phyloP scores from a whole-genome alignment of 2,329 filamentous ascomycete species.

The Fusarium beomiforme region DNA sequence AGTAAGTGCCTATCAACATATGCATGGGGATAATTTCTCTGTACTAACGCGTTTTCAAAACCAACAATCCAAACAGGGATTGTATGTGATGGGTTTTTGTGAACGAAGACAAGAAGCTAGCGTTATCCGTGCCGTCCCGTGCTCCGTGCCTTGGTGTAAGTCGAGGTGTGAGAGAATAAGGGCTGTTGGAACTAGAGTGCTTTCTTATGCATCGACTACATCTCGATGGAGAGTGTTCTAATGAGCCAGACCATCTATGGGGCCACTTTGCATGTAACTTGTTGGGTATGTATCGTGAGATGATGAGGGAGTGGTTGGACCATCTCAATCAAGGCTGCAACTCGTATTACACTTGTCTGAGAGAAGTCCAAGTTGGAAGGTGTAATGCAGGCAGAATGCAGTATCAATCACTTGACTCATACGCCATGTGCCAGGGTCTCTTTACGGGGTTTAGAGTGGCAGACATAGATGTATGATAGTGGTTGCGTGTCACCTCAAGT shows the following conservation, averaged over 20 bases:
- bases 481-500: slow-evolving; percentile 20
- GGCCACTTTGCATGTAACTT: slow-evolving; percentile 39
- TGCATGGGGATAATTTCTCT: slow-evolving; percentile 19
- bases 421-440: slow-evolving; percentile 42
- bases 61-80: slow-evolving; percentile 24
- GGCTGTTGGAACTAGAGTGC: slow-evolving; percentile 9
- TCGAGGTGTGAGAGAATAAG: slow-evolving; percentile 9
- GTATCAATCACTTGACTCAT: slow-evolving; percentile 46
- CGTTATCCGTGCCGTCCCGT: slow-evolving; percentile 18
- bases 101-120: slow-evolving; percentile 4
- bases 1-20: neutral
- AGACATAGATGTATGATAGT: slow-evolving; percentile 28
- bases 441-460: slow-evolving; percentile 25
- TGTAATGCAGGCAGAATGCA: slow-evolving; percentile 22
- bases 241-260: slow-evolving; percentile 1
- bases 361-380: slow-evolving; percentile 30
- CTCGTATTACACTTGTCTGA: slow-evolving; percentile 30
- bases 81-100: slow-evolving; percentile 6
- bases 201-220: slow-evolving; percentile 17
- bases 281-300: slow-evolving; percentile 31
- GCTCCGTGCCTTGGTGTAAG: slow-evolving; percentile 13
- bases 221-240: slow-evolving; percentile 22
- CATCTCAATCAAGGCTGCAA: slow-evolving; percentile 27
- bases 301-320: slow-evolving; percentile 17
- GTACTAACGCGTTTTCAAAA: neutral